A percentile compares a stretch with the other conserved stretches of the same genome.
Conservation (phyloP, 75 land plant genomes). For the Gnetum montanum region DNA sequence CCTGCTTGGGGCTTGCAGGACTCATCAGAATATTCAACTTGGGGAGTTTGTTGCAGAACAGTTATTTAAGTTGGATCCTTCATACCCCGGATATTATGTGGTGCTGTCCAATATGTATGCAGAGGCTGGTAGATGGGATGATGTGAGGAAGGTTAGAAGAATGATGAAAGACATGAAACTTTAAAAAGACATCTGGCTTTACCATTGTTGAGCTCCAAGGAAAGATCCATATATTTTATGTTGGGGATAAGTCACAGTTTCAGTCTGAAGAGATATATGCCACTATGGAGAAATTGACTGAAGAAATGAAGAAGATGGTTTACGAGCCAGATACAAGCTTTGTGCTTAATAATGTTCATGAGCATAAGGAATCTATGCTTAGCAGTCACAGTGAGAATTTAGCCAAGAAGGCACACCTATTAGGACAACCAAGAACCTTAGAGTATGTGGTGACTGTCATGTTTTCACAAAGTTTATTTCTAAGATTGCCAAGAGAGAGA, state of each 20-base stretch:
- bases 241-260: conserved; percentile 8
- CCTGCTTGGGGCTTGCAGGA: conserved; percentile 18
- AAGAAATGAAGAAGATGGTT: conserved; percentile 7
- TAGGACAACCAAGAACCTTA: conserved; percentile 11
- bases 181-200: conserved; percentile 10
- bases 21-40: conserved; percentile 2
- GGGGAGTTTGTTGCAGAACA: conserved; percentile 6
- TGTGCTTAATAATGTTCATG: conserved; percentile 6
- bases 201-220: conserved; percentile 18
- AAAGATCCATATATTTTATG: conserved; percentile 3
- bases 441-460: conserved; percentile 15
- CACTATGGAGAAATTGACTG: conserved; percentile 11
- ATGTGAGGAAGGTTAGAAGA: conserved; percentile 9
- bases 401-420: conserved; percentile 9
- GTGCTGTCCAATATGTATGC: conserved; percentile 13
- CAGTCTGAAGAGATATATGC: conserved; percentile 9
- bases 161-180: conserved; percentile 3
- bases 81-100: conserved; percentile 2
- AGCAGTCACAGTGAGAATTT: conserved; percentile 13
- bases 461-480: conserved; percentile 12
- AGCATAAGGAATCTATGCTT: conserved; percentile 5
- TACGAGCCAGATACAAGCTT: conserved; percentile 8
- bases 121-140: conserved; percentile 3
- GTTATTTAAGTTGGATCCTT: conserved; percentile 5
- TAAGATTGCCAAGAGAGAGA: conserved; percentile 10